These are phyloP conservation scores for Aspergillus conjunctus DNA, from an alignment of 495 filamentous ascomycete species.

Conservation along the genomic window DNA sequence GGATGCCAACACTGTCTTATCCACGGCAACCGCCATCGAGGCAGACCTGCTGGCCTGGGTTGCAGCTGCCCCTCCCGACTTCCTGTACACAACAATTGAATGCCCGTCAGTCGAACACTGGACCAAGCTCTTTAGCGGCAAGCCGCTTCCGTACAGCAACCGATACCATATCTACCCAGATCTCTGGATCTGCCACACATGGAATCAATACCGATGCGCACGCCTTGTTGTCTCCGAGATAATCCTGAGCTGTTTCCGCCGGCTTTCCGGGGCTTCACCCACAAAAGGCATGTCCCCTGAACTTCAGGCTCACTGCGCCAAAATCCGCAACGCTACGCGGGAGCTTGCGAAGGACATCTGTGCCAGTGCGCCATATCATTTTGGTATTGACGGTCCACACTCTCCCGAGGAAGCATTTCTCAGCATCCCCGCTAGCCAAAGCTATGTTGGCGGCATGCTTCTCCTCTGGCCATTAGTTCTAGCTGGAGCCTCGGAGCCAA, in stretches of 20 bases:
- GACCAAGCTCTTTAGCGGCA: slow-evolving; percentile 28
- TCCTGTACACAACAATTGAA: slow-evolving; percentile 35
- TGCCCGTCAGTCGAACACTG: slow-evolving; percentile 27
- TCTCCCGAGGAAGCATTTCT: slow-evolving; percentile 13
- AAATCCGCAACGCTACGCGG: slow-evolving; percentile 36
- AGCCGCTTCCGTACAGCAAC: slow-evolving; percentile 47
- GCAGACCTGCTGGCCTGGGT: slow-evolving; percentile 50
- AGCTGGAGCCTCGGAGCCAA: slow-evolving; percentile 41
- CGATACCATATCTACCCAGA: slow-evolving; percentile 62
- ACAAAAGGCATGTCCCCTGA: slow-evolving; percentile 32
- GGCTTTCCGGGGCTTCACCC: slow-evolving; percentile 14
- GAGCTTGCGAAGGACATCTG: slow-evolving; percentile 50
- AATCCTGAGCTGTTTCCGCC: slow-evolving; percentile 38
- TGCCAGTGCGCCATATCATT: slow-evolving; percentile 44
- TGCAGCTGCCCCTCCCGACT: slow-evolving; percentile 40
- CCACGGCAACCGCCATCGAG: slow-evolving; percentile 52
- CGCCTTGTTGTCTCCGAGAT: slow-evolving; percentile 59
- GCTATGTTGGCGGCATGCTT: slow-evolving; percentile 45
- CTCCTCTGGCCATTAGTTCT: slow-evolving; percentile 53
- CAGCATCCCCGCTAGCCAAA: slow-evolving; percentile 23
- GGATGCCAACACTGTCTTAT: slow-evolving; percentile 48
- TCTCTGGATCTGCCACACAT: slow-evolving; percentile 58
- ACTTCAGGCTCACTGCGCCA: slow-evolving; percentile 35
- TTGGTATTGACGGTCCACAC: slow-evolving; percentile 30
- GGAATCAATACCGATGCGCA: slow-evolving; percentile 66